Percentiles rank a stretch among this genome's conserved stretches.
These are phyloP conservation scores for Trifolium pratense DNA, from an alignment of 306 rosid genomes.

Conservation along the genomic window DNA sequence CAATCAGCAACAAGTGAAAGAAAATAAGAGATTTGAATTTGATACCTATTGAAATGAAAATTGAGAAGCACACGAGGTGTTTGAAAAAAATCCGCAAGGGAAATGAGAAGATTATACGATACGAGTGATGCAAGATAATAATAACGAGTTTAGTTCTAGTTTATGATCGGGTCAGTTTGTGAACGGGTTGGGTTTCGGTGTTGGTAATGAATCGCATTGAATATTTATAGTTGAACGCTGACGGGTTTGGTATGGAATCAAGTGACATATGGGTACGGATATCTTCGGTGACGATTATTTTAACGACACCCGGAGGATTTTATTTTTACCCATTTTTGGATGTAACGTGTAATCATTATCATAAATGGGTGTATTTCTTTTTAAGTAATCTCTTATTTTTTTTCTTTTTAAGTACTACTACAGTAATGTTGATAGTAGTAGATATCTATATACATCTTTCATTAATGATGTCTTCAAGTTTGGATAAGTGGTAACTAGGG, in stretches of 20 bases:
- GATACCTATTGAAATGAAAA: constrained; percentile 15
- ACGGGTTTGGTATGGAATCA: constrained; percentile 19
- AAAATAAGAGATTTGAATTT: not conserved
- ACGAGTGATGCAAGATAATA: not conserved
- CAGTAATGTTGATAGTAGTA: too few species aligned
- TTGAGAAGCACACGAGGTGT: not conserved
- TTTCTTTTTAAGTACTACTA: too few species aligned
- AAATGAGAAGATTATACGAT: not conserved
- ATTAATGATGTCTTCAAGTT: too few species aligned
- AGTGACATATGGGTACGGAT: not conserved
- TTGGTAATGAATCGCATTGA: not conserved
- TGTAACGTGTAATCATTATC: too few species aligned
- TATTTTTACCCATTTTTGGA: too few species aligned
- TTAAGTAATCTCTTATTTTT: too few species aligned
- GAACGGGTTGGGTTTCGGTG: constrained; percentile 40
- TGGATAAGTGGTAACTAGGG: too few species aligned
- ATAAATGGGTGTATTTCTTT: too few species aligned
- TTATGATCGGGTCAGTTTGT: not conserved
- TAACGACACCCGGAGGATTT: too few species aligned
- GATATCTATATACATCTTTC: too few species aligned
- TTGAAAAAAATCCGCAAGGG: not conserved
- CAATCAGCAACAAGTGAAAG: not conserved
- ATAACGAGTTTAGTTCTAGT: not conserved
- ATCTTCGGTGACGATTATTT: not conserved
- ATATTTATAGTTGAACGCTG: not conserved